Base-by-base conservation (phyloP, 106 monocot species). In the Allium cepa region DNA sequence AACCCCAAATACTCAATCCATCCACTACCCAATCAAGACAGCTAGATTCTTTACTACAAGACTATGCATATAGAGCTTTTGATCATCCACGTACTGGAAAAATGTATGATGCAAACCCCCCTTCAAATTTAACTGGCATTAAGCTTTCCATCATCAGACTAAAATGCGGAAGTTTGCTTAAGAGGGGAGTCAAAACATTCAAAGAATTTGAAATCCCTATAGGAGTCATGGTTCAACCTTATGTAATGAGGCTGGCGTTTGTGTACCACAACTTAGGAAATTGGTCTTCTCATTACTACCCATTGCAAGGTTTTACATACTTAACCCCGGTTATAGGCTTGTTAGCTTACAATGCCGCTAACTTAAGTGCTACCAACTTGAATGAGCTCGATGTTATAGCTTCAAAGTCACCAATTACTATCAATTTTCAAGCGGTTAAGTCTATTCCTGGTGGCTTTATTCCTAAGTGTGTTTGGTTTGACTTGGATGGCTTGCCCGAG, bases 221-320 rank as follows among this genome's bases (percentile, higher is more conserved):
- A 2, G 97, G 92, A 27, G 65, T 99, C 56, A 57, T 76, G 11
- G 77, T 82, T 16, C 77, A 74, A 18, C 92, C 97, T 0, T 87
- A 84, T 56, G 89, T 85, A 7, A 70, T 69, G 48, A 80, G 97
- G 66, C 80, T 99, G 16, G 89, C 81, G 8, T 60, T 99, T 68
- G 96, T 97, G 48, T 97, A 97, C 70, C 92, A 97, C 45, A 89
- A 97, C 60, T 56, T 97, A 16, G 96, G 86, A 17, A 87, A 84
- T 57, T 83, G 81, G 84, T 88, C 96, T 26, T 74, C 79, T 12
- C 10, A 50, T 52, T 89, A 89, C 66, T 92, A 92, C 71, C 78
- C 68, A 0, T 66, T 89, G n/a, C 73, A 79, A 9, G 96, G 92
- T 10, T 89, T 70, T 57, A 80, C 84, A 0, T 80, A 87, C 56